Evolutionary conservation across 2,329 filamentous ascomycete genomes (phyloP), one percentile per base, ranked within the genome.

Genomic region (Fulvia fulva): DNA sequence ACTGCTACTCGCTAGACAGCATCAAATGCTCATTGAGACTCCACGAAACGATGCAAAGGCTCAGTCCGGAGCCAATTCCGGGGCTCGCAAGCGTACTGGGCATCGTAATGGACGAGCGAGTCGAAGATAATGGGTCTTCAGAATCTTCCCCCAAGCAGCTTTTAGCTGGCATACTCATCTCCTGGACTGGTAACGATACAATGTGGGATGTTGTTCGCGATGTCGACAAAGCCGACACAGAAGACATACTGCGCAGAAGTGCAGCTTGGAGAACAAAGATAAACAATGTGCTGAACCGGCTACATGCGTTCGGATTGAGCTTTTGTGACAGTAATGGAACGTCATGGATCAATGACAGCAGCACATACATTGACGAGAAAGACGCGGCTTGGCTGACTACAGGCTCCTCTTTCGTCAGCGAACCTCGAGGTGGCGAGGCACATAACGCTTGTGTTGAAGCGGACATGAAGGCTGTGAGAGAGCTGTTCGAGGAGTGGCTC

Each of bases 401-500:
- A 37, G 34, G 53, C 28, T 1, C 19, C 25, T 37, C 37, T 45
- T 21, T 30, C 28, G 14, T 55, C 19, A 16, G 41, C 28, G 11
- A 23, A 16, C 21, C 21, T 47, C 19, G 19, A 23, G 5, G 28
- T 11, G 11, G 44, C 30, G 34, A 51, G 8, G 23, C 43, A 3
- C 22, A 19, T 7, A 28, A 41, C 14, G 30, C 37, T 16, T 46
- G 32, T 12, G 11, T 26, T 22, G 19, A 25, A 28, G 25, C 9
- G 19, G 54, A 56, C 26, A n/a, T 41, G 11, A 11, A 51, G 19
- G 54, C 46, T 22, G 54, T 56, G 9, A 25, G 32, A 1, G 14
- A 51, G n/a, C n/a, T 56, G n/a, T 56, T 56, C 34, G 32, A 46
- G 11, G 46, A 44, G n/a, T 56, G 54, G 54, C 21, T 56, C n/a